Evolutionary conservation across 1,284 basidiomycete species (phyloP).

Genomic region (Leccinum subrobustum): DNA sequence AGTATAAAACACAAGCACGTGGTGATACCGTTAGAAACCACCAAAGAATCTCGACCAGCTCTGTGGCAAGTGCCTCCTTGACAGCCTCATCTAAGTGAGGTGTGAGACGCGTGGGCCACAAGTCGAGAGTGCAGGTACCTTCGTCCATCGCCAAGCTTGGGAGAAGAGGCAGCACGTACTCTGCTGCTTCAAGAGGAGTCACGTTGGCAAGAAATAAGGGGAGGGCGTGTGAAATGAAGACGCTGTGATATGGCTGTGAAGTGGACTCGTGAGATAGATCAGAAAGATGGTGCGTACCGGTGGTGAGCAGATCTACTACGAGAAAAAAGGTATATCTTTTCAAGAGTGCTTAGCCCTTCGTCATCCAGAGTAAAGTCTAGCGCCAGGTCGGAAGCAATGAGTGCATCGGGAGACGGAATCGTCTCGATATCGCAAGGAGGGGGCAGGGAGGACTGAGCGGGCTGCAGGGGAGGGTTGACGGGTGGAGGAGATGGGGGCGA

Average conservation of each 20-base stretch:
- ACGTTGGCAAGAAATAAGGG: conserved; percentile 75
- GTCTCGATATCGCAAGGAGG: conserved; percentile 29
- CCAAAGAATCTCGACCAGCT: conserved; percentile 86
- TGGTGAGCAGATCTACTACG: conserved; percentile 86
- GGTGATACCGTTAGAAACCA: conserved; percentile 76
- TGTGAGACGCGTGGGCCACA: conserved; percentile 12
- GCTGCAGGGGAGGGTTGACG: conserved; percentile 13
- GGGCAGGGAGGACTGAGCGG: conserved; percentile 7
- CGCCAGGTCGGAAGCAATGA: conserved; percentile 38
- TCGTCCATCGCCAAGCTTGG: conserved; percentile 87
- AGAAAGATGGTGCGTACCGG: conserved; percentile 36
- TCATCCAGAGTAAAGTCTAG: conserved; percentile 61
- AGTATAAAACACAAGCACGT: conserved; percentile 27
- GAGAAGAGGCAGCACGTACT: conserved; percentile 91
- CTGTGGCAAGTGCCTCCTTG: conserved; percentile 85
- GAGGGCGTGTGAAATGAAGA: conserved; percentile 83
- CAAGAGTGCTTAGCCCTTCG: conserved; percentile 79
- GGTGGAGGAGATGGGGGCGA: conserved; percentile 28
- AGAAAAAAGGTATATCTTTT: conserved; percentile 93
- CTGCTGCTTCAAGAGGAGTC: conserved; percentile 85
- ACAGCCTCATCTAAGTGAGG: conserved; percentile 75
- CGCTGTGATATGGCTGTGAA: conserved; percentile 35
- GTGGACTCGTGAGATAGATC: conserved; percentile 4
- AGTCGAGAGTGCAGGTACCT: conserved; percentile 45
- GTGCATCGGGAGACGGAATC: conserved; percentile 29